Base-by-base conservation (phyloP, 148 eudicot species). In the Camellia lanceoleosa region DNA sequence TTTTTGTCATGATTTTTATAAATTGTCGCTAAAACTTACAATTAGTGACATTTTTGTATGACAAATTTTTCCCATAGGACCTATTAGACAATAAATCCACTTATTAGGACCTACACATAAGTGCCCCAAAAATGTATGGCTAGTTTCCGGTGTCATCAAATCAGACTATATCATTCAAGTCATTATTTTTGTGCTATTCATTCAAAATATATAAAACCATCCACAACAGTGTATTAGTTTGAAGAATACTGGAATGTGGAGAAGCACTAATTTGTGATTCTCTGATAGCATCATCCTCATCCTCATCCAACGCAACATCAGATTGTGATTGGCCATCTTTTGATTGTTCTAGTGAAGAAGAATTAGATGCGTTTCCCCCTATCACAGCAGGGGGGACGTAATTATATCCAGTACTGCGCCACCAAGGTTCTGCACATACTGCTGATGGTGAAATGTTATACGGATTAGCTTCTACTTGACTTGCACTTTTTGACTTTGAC, bases 361-460 rank as follows among this genome's bases (percentile, higher is more conserved):
- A 86, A 63, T 89, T 89, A 52, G 88, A 85, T 56, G 83, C 81
- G 87, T 81, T 90, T 68, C 71, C 88, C 78, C 85, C 87, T 74
- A 87, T 80, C 77, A 86, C 78, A 62, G 84, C 61, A 68, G 83
- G 78, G 62, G 88, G 71, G 52, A 83, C 71, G 62, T 87, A 86
- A 62, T 76, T 87, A 85, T 73, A 85, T 56, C 85, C 88, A 74
- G 88, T 47, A 80, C 81, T 81, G 67, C 84, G 89, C 95, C 94
- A 90, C 96, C 97, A 91, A 49, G 86, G 90, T 51, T 87, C 94
- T 74, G 92, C 76, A 88, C 86, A 84, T 68, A 71, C 82, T 71
- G 85, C 63, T 59, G 94, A 84, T 16, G 86, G 89, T 64, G 87
- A 80, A 78, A 80, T 54, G n/a, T 81, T 74, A 44, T 81, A 74